Evolutionary conservation across 2,329 filamentous ascomycete species (phyloP).

Genomic region (Xylaria sp.): DNA sequence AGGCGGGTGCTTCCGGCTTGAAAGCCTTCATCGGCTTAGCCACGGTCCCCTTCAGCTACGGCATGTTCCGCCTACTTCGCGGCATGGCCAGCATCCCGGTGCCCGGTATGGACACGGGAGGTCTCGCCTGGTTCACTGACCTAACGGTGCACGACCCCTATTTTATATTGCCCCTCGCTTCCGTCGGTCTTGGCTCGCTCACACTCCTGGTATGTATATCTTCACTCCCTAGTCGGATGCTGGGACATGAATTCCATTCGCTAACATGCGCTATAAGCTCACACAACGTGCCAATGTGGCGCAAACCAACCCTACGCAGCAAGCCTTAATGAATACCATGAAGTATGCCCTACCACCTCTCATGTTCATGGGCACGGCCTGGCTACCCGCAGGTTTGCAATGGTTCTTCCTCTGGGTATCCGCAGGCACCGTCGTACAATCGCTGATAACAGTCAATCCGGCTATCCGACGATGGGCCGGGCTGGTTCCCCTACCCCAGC

Average conservation of each 20-base stretch:
- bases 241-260: neutral
- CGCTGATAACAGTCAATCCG: slow-evolving; percentile 47
- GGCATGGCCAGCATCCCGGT: slow-evolving; percentile 81
- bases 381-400: slow-evolving; percentile 55
- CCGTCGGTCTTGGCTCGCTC: slow-evolving; percentile 61
- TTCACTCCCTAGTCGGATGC: neutral
- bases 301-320: slow-evolving; percentile 41
- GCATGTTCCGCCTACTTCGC: slow-evolving; percentile 77
- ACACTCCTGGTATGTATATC: slow-evolving; percentile 60
- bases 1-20: slow-evolving; percentile 58
- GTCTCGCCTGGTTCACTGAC: slow-evolving; percentile 79
- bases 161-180: slow-evolving; percentile 72
- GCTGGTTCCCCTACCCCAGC: slow-evolving; percentile 48
- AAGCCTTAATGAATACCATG: slow-evolving; percentile 50
- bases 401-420: slow-evolving; percentile 54
- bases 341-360: slow-evolving; percentile 50
- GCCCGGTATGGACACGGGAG: slow-evolving; percentile 74
- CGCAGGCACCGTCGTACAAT: slow-evolving; percentile 42
- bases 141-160: slow-evolving; percentile 78
- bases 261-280: slow-evolving; percentile 30
- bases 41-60: slow-evolving; percentile 73
- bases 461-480: slow-evolving; percentile 46
- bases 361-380: slow-evolving; percentile 52
- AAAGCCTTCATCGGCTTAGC: slow-evolving; percentile 62
- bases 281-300: slow-evolving; percentile 30